phyloP scores from a whole-genome alignment of 768 basidiomycete species.

The Cystofilobasidium macerans region DNA sequence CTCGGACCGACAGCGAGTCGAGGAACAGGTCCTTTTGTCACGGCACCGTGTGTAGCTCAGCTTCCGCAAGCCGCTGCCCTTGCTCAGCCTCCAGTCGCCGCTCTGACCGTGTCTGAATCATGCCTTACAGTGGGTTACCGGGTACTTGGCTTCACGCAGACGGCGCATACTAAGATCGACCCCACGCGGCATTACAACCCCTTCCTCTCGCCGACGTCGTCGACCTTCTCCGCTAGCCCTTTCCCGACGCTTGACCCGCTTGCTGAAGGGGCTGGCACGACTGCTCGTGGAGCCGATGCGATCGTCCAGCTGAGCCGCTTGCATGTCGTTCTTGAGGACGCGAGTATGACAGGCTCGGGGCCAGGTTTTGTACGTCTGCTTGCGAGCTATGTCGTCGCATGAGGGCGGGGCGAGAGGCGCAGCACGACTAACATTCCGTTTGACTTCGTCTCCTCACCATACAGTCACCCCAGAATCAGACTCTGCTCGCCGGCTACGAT shows the following conservation, averaged over 20 bases:
- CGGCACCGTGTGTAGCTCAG: conserved; percentile 25
- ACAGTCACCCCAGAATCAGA: conserved; percentile 61
- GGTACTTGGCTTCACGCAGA: conserved; percentile 65
- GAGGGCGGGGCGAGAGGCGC: too few species aligned
- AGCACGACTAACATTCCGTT: too few species aligned
- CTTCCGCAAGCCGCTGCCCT: too few species aligned
- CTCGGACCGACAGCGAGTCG: conserved; percentile 79
- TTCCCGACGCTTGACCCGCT: not conserved
- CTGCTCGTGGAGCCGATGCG: conserved; percentile 40
- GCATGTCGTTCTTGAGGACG: conserved; percentile 68
- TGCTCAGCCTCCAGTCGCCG: too few species aligned
- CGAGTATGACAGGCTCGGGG: conserved; percentile 60
- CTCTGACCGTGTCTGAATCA: too few species aligned
- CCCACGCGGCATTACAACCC: conserved; percentile 57
- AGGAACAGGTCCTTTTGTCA: conserved; percentile 72
- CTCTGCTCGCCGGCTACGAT: conserved; percentile 58
- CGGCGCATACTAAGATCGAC: conserved; percentile 59
- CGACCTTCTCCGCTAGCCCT: not conserved
- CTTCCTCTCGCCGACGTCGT: conserved; percentile 34
- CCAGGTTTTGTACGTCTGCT: conserved; percentile 55
- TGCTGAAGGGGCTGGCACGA: conserved; percentile 33
- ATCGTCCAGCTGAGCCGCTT: conserved; percentile 57
- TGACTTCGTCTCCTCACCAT: too few species aligned
- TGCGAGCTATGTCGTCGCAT: not conserved
- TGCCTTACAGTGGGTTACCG: conserved; percentile 90